phyloP scores from a whole-genome alignment of 2,329 filamentous ascomycete species.

The Ploettnerulaceae sp. region DNA sequence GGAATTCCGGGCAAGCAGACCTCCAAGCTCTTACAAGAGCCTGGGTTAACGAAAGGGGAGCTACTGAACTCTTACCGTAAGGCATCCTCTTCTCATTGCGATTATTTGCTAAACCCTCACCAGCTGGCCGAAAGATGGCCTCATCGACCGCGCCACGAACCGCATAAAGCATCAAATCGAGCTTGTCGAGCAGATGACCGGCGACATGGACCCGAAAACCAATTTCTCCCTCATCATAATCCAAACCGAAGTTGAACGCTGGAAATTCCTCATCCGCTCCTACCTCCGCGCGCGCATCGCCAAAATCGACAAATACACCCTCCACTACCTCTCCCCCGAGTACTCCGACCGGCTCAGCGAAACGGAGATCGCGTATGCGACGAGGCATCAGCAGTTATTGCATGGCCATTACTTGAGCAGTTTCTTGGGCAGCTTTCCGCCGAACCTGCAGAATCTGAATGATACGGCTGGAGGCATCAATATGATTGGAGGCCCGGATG shows the following conservation, averaged over 20 bases:
- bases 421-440: conserved; percentile 79
- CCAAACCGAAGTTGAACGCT: conserved; percentile 92
- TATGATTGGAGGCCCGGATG: conserved; percentile 88
- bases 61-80: conserved; percentile 83
- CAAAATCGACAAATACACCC: conserved; percentile 77
- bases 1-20: conserved; percentile 67
- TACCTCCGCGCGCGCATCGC: conserved; percentile 76
- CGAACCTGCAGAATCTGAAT: conserved; percentile 75
- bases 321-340: conserved; percentile 62
- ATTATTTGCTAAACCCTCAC: conserved; percentile 7
- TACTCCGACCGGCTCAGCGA: conserved; percentile 63
- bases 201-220: conserved; percentile 80
- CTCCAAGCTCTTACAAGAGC: conserved; percentile 84
- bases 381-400: conserved; percentile 77
- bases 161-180: conserved; percentile 66
- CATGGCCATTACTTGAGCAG: conserved; percentile 80
- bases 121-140: conserved; percentile 61
- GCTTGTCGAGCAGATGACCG: conserved; percentile 70
- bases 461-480: conserved; percentile 83
- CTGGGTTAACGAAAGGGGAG: conserved; percentile 88
- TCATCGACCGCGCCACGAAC: conserved; percentile 79
- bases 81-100: conserved; percentile 18
- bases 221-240: conserved; percentile 93
- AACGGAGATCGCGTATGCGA: conserved; percentile 77
- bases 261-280: conserved; percentile 86